Percentiles rank a stretch among this genome's conserved stretches.
phyloP scores from a whole-genome alignment of 306 rosid genomes.

The Fagus crenata region DNA sequence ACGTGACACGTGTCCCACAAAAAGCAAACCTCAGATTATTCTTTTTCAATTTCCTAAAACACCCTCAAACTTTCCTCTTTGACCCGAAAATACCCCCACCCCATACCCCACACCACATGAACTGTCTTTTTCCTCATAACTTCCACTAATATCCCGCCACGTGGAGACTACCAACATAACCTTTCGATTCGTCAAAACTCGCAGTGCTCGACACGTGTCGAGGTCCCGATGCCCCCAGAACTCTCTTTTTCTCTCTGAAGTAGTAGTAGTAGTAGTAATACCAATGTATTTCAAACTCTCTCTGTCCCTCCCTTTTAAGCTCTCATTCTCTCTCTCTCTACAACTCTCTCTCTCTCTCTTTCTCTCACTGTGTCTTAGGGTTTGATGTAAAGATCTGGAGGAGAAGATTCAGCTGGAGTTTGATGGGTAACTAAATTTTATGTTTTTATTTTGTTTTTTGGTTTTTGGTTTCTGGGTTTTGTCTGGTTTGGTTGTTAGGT shows the following conservation, averaged over 20 bases:
- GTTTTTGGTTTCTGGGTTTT: constrained; percentile 8
- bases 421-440: constrained; percentile 26
- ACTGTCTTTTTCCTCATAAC: constrained; percentile 19
- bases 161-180: not conserved
- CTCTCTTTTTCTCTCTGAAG: constrained; percentile 2
- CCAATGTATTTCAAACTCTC: constrained; percentile 44
- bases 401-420: constrained; percentile 27
- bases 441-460: not conserved
- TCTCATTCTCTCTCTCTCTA: constrained; percentile 29
- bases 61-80: not conserved
- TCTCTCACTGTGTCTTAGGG: constrained; percentile 43
- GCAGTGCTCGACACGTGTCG: constrained; percentile 45
- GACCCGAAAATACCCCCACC: constrained; percentile 19
- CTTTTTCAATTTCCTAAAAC: not conserved
- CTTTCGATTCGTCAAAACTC: constrained; percentile 29
- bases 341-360: constrained; percentile 5
- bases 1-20: too few relatives aligned
- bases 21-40: too few relatives aligned
- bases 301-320: constrained; percentile 42
- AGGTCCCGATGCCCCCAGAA: constrained; percentile 26
- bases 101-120: not conserved
- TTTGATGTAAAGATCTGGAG: constrained; percentile 28
- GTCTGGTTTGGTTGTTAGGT: not conserved
- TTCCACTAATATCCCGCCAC: constrained; percentile 32
- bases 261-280: not conserved